Evolutionary conservation across 1,139 yeast genomes (phyloP).

Genomic region (Trichomonascaceae sp.): DNA sequence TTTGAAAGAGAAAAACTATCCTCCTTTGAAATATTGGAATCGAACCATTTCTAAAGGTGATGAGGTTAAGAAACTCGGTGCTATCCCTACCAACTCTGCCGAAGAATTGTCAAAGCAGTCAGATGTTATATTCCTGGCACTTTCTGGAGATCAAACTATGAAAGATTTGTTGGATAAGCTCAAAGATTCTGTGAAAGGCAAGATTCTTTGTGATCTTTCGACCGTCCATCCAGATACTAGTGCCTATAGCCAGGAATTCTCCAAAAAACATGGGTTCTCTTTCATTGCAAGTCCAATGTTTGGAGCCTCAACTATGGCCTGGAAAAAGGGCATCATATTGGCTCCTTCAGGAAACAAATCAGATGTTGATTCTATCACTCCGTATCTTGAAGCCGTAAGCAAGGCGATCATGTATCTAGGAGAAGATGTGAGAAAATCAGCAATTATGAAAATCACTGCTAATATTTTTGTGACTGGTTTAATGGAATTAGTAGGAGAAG

Average conservation of each 20-base stretch:
- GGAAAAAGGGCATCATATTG: conserved; percentile 25
- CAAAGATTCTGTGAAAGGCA: conserved; percentile 16
- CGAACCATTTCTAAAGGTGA: conserved; percentile 20
- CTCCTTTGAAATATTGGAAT: conserved; percentile 18
- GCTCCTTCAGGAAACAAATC: conserved; percentile 24
- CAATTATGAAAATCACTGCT: conserved; percentile 27
- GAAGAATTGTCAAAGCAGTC: conserved; percentile 16
- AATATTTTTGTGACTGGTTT: conserved; percentile 27
- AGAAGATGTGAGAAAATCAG: conserved; percentile 23
- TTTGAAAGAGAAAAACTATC: conserved; percentile 11
- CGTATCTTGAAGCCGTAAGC: conserved; percentile 27
- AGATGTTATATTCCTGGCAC: conserved; percentile 18
- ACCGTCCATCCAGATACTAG: conserved; percentile 30
- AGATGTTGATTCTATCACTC: conserved; percentile 20
- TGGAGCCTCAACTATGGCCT: conserved; percentile 29
- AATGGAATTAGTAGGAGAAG: conserved; percentile 28
- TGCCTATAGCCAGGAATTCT: conserved; percentile 12
- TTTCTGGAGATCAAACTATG: conserved; percentile 19
- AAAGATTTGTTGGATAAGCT: conserved; percentile 11
- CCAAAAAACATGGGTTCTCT: conserved; percentile 18
- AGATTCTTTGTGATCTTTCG: conserved; percentile 24
- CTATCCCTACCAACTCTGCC: conserved; percentile 12
- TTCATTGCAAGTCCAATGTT: conserved; percentile 30
- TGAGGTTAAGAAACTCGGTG: conserved; percentile 18
- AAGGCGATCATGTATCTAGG: conserved; percentile 23